Evolutionary conservation across 495 filamentous ascomycete species (phyloP), one percentile per base, ranked within the genome.

Genomic region (Ascobolus immersus): DNA sequence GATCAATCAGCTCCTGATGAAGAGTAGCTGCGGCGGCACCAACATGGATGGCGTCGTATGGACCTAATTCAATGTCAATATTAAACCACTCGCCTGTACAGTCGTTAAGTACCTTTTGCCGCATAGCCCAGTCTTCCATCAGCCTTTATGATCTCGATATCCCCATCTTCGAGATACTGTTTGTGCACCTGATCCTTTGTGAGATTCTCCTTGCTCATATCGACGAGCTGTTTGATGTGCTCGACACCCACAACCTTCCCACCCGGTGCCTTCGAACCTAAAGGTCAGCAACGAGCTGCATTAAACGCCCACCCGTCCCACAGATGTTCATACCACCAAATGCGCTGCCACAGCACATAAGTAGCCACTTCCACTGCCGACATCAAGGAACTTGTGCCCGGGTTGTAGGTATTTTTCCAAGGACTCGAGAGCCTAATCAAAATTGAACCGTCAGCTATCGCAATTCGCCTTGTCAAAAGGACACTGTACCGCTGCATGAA

Each of bases 21-120:
- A 89, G 55, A 43, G 64, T 60, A 41, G 54, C 61, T 10, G 89
- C 84, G 15, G 79, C 79, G 2, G 86, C 86, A 0, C 86, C 86
- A 7, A 99, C 86, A 51, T 94, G 86, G 36, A 99, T 93, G 6
- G 78, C 86, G 62, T 96, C 82, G 60, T 67, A 71, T 4, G 41
- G 40, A 4, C 40, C 51, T 40, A 32, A n/a, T n/a, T n/a, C n/a
- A n/a, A n/a, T n/a, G n/a, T n/a, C n/a, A n/a, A n/a, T n/a, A n/a
- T n/a, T n/a, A n/a, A n/a, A n/a, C n/a, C n/a, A n/a, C n/a, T n/a
- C n/a, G n/a, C n/a, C n/a, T n/a, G n/a, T n/a, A n/a, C n/a, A n/a
- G n/a, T n/a, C n/a, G n/a, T n/a, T n/a, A n/a, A n/a, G 44, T 36
- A 58, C 48, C 52, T 49, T 37, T 31, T 40, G 59, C 58, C 0